Evolutionary conservation across 2,329 filamentous ascomycete species (phyloP), one percentile per base, ranked within the genome.

Genomic region (Ceratocystis colombiana): DNA sequence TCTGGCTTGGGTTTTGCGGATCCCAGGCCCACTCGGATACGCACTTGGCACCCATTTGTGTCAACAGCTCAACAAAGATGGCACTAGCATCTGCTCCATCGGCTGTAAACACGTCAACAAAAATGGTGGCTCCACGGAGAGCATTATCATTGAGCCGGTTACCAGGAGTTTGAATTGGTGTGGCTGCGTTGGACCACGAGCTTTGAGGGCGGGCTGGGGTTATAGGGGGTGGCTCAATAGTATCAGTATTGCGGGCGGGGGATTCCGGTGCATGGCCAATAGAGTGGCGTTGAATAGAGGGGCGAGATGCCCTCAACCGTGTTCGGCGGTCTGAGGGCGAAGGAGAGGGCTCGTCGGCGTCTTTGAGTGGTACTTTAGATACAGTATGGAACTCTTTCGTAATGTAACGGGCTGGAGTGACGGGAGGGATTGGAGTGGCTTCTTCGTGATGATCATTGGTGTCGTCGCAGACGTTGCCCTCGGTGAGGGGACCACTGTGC

Each of bases 31-130:
- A 94, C 15, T 79, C 81, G 75, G 87, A 89, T 55, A 92, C 82
- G 71, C 89, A 90, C 59, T 84, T 83, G 22, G 91, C 91, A 10
- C 91, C 91, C 84, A 96, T 91, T 71, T 90, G 84, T 7, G 80
- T 83, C 25, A 96, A 80, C 5, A 95, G 80, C 70, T 92, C 88
- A 17, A 89, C 81, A 73, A 95, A 96, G 66, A 94, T 84, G n/a
- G 82, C 82, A 71, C 88, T 90, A 6, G 88, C 88, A 74, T 94
- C 88, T 28, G 85, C 86, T 5, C 90, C 90, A 71, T 94, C 88
- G 7, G 84, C 88, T 0, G 89, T 92, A 72, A 90, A 84, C 1
- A 95, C 89, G 73, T 96, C 90, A 1, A 94, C 88, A 72, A 86
- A 90, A 3, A 94, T 88, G 2, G 90, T 83, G 17, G 86, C 88